Base-by-base conservation (phyloP, 495 filamentous ascomycete genomes). In the Talaromyces liani region DNA sequence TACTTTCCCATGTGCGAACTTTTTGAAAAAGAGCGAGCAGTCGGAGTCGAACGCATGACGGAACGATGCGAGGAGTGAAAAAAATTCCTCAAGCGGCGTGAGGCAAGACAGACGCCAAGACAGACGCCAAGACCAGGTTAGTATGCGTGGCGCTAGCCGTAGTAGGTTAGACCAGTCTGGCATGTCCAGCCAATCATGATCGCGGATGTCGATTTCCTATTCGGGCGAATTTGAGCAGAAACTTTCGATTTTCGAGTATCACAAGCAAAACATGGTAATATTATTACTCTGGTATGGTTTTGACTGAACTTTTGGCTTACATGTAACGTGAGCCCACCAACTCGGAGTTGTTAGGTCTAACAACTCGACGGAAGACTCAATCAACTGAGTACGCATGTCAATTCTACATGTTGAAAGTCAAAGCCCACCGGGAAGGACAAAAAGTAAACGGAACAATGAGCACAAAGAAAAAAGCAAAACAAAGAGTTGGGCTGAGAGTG, bases 11-110 rank as follows among this genome's bases (percentile, higher is more conserved):
- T 54, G 49, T 16, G n/a, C 20, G 49, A 24, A 24, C 18, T 55
- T 55, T 55, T 55, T 24, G 22, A 58, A 58, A 58, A 58, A 34
- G n/a, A 20, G 16, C 31, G 56, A 58, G 14, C 27, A 16, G 16
- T 10, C 56, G 14, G 56, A 20, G 56, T 58, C 56, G 56, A 58
- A 58, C 56, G 56, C 56, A 29, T 20, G 56, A 58, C 31, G 29
- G 29, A 24, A 5, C 8, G 8, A 24, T 24, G 18, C 20, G 20
- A 54, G 10, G 7, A 27, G 24, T 10, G 24, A 56, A 56, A 56
- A 56, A 27, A 27, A 4, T 5, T 56, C 20, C 24, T 22, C 47
- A 7, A 51, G 16, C 6, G 14, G 3, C 47, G 47, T 10, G 33
- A 12, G 33, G 33, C 33, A 36, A 51, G 47, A 9, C 3, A 51